phyloP scores from a whole-genome alignment of 371 early-diverging fungal genomes.

The Zancudomyces culisetae region DNA sequence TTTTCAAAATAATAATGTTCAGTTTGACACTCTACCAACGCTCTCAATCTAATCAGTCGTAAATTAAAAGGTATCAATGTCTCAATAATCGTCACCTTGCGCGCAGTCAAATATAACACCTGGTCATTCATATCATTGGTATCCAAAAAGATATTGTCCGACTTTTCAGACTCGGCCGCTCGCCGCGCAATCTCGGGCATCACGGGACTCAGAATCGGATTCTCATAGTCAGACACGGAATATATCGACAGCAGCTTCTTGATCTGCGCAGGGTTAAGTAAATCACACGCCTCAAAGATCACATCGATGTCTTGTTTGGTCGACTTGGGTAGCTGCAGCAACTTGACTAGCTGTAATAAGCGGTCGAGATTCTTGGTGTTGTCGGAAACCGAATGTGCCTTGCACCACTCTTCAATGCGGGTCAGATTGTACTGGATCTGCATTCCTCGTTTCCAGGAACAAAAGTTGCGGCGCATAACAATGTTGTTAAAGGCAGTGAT shows the following conservation, averaged over 20 bases:
- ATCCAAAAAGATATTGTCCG: slow-evolving; percentile 72
- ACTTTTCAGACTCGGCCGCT: slow-evolving; percentile 65
- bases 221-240: slow-evolving; percentile 58
- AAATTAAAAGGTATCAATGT: slow-evolving; percentile 26
- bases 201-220: slow-evolving; percentile 73
- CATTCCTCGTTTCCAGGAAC: slow-evolving; percentile 81
- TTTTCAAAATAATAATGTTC: slow-evolving; percentile 6
- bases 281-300: slow-evolving; percentile 88
- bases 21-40: slow-evolving; percentile 24
- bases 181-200: slow-evolving; percentile 74
- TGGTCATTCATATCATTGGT: slow-evolving; percentile 52
- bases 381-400: slow-evolving; percentile 73
- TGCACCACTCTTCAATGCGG: slow-evolving; percentile 92
- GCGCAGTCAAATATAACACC: slow-evolving; percentile 24
- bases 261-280: slow-evolving; percentile 82
- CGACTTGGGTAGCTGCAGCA: slow-evolving; percentile 84
- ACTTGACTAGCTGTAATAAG: slow-evolving; percentile 83
- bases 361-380: slow-evolving; percentile 76
- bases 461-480: slow-evolving; percentile 73
- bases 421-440: slow-evolving; percentile 96
- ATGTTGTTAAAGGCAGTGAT: slow-evolving; percentile 86
- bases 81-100: slow-evolving; percentile 26
- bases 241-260: slow-evolving; percentile 70
- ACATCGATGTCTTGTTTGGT: slow-evolving; percentile 78
- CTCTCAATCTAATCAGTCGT: slow-evolving; percentile 18